A percentile compares a stretch with the other conserved stretches of the same genome.
Evolutionary conservation across 176 grass and related monocot species (phyloP).

Genomic region (Otatea glauca): DNA sequence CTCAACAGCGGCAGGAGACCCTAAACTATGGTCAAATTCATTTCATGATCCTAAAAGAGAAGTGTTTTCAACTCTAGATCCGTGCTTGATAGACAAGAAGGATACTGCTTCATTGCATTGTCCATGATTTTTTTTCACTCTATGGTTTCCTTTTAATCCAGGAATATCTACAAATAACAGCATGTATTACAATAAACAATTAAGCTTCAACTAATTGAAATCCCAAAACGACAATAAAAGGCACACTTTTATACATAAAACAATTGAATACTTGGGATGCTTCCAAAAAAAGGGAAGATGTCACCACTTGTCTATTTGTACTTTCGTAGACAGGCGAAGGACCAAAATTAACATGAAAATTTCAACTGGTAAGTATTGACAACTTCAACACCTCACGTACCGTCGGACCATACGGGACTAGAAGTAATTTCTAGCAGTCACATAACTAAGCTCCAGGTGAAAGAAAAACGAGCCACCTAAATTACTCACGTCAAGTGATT

Average conservation of each 20-base stretch:
- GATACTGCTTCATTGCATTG: not conserved
- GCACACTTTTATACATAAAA: not conserved
- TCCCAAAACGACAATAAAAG: not conserved
- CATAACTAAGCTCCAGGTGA: not conserved
- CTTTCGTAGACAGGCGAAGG: not conserved
- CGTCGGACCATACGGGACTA: not conserved
- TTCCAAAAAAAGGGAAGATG: not conserved
- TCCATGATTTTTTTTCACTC: not conserved
- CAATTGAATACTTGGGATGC: not conserved
- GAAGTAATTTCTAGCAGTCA: not conserved
- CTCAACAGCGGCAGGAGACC: not conserved
- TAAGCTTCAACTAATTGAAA: not conserved
- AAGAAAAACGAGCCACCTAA: not conserved
- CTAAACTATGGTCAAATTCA: not conserved
- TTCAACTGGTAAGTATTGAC: not conserved
- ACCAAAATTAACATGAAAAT: not conserved
- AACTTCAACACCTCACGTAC: not conserved
- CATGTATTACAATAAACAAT: too few species aligned
- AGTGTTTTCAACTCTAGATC: not conserved
- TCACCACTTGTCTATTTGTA: not conserved
- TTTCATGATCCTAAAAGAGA: constrained; percentile 1
- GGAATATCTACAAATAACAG: too few species aligned
- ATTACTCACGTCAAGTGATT: not conserved
- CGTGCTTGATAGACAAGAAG: not conserved
- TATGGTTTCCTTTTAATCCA: not conserved